Evolutionary conservation across 1,284 basidiomycete genomes (phyloP).

Genomic region (Moniliella sp.): DNA sequence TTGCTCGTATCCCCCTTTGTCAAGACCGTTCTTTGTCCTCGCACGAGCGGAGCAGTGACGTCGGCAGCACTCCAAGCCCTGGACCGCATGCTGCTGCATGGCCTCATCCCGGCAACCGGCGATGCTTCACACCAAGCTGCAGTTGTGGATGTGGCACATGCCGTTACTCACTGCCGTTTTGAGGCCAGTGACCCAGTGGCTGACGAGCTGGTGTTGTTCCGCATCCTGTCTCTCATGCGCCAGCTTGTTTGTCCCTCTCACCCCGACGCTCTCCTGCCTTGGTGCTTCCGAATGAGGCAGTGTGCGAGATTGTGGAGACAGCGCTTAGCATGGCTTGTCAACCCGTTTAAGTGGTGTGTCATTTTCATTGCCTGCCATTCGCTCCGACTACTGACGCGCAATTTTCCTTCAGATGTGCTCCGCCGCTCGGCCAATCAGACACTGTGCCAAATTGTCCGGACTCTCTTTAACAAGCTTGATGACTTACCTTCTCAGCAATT

Average conservation of each 20-base stretch:
- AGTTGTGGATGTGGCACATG: constrained; percentile 62
- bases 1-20: constrained; percentile 44
- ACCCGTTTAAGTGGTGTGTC: constrained; percentile 70
- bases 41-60: constrained; percentile 82
- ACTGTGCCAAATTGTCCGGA: constrained; percentile 66
- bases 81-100: constrained; percentile 62
- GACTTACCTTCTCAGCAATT: too few species aligned
- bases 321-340: constrained; percentile 91
- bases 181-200: constrained; percentile 55
- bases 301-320: constrained; percentile 95
- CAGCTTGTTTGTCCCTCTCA: constrained; percentile 41
- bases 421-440: constrained; percentile 80
- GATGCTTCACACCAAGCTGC: constrained; percentile 40
- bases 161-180: constrained; percentile 87
- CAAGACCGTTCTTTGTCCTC: constrained; percentile 67
- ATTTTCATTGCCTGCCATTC: too few species aligned
- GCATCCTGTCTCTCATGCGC: constrained; percentile 73
- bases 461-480: constrained; percentile 55
- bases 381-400: too few species aligned
- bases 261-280: constrained; percentile 8
- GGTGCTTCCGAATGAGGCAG: constrained; percentile 53
- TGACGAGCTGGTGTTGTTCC: constrained; percentile 80
- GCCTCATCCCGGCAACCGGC: constrained; percentile 40
- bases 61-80: constrained; percentile 65
- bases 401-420: constrained; percentile 49